Base-by-base conservation (phyloP, 2,329 filamentous ascomycete species). In the Herpotrichia juniperi region DNA sequence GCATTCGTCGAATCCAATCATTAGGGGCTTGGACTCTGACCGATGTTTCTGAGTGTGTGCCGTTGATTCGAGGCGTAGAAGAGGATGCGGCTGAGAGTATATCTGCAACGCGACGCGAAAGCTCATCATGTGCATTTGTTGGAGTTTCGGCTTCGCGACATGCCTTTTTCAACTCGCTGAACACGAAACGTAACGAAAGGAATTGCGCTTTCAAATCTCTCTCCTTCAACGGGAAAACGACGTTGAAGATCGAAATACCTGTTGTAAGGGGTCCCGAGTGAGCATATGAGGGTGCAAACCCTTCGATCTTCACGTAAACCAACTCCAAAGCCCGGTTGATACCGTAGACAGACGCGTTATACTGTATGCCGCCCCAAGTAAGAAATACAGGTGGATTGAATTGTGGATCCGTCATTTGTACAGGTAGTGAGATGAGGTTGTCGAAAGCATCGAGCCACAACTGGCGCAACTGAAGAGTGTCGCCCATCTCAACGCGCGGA, bases 1-100 rank as follows among this genome's bases (percentile, higher is more conserved):
- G 66, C 66, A 81, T 80, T 12, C 62, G 61, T 5, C 63, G 58
- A 12, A 69, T 59, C 75, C 74, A 77, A 24, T 59, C 55, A 34
- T 61, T 62, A 3, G 19, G 28, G n/a, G 3, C 22, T 3, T 40
- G n/a, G 14, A 16, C 22, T 31, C 39, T 4, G 4, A 26, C 5
- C 16, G 21, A 7, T 8, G 16, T 31, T 32, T 14, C 26, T 17
- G 22, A 3, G n/a, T 40, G 4, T 39, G 24, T 37, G 25, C 25
- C 31, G 32, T 39, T 34, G 9, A 16, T 19, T 5, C 12, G 19
- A 17, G 17, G 6, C 40, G 47, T 48, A 12, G 25, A 21, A 9
- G 8, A 32, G 11, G 42, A 11, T 19, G 16, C 19, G n/a, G 11
- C 16, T 2, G 34, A 3, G 19, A 44, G 17, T 4, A 43, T 35